Percentiles rank a stretch among this genome's conserved stretches.
These are phyloP conservation scores for Mallotus repandus DNA, from an alignment of 441 rosid species.

Conservation along the genomic window DNA sequence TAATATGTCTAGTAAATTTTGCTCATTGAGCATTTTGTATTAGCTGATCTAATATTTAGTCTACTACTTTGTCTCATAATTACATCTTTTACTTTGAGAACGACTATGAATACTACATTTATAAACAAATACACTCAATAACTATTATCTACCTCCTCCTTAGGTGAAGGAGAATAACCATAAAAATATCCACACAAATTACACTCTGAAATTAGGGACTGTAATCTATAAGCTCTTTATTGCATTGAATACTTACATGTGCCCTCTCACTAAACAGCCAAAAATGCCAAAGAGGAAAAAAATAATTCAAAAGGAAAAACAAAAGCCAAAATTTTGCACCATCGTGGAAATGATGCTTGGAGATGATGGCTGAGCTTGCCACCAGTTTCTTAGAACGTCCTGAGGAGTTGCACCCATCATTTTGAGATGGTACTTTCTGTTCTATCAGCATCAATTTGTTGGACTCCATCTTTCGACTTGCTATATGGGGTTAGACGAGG, in stretches of 20 bases:
- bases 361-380: not conserved
- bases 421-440: not conserved
- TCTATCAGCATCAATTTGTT: conserved; percentile 14
- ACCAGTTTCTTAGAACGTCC: conserved; percentile 12
- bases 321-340: not conserved
- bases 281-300: not conserved
- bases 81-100: not conserved
- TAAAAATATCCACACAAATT: not conserved
- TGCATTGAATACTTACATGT: not conserved
- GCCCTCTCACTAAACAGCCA: not conserved
- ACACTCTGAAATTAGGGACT: not conserved
- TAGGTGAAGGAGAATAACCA: not conserved
- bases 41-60: conserved; percentile 18
- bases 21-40: conserved; percentile 31
- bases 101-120: not conserved
- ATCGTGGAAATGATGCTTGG: conserved; percentile 3
- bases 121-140: not conserved
- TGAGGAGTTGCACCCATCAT: not conserved
- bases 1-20: conserved; percentile 23
- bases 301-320: no score
- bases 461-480: conserved; percentile 15
- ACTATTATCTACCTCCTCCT: no score
- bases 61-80: conserved; percentile 9
- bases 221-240: conserved; percentile 6
- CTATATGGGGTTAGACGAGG: conserved; percentile 33